phyloP scores from a whole-genome alignment of 2,329 filamentous ascomycete genomes.

The Daldinia eschscholtzii region DNA sequence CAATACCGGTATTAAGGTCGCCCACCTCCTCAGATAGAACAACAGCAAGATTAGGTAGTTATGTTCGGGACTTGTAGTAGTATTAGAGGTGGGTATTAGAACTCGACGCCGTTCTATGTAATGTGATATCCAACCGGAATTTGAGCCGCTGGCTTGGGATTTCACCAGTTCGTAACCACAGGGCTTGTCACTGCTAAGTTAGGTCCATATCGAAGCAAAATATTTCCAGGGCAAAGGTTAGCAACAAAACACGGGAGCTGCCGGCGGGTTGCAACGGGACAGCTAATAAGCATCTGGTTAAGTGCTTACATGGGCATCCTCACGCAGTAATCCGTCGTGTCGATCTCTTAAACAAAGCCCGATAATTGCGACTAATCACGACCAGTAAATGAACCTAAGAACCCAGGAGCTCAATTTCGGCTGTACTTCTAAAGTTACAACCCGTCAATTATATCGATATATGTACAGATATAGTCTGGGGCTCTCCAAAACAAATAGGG shows the following conservation, averaged over 20 bases:
- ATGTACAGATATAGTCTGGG: slow-evolving; percentile 10
- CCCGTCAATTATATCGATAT: not conserved
- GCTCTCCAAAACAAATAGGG: slow-evolving; percentile 11
- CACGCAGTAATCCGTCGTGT: not conserved
- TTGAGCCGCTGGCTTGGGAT: slow-evolving; percentile 21
- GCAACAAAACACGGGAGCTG: slow-evolving; percentile 30
- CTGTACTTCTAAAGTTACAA: slow-evolving; percentile 3
- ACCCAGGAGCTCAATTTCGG: slow-evolving; percentile 6
- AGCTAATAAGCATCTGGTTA: not conserved
- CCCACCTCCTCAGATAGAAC: not conserved
- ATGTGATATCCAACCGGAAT: slow-evolving; percentile 17
- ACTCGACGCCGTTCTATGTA: not conserved
- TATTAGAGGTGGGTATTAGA: slow-evolving; percentile 3
- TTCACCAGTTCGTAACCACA: slow-evolving; percentile 16
- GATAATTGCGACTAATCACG: not conserved
- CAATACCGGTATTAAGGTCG: not conserved
- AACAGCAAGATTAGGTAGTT: not conserved
- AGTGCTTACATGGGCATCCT: slow-evolving; percentile 6
- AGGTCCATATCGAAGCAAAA: not conserved
- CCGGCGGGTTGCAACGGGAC: not conserved
- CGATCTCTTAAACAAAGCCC: slow-evolving; percentile 2
- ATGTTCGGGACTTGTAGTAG: not conserved
- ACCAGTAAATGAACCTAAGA: not conserved
- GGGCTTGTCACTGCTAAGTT: not conserved
- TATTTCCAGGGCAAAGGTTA: slow-evolving; percentile 25